phyloP scores from a whole-genome alignment of 176 grass and related monocot species.

The Musa acuminata region DNA sequence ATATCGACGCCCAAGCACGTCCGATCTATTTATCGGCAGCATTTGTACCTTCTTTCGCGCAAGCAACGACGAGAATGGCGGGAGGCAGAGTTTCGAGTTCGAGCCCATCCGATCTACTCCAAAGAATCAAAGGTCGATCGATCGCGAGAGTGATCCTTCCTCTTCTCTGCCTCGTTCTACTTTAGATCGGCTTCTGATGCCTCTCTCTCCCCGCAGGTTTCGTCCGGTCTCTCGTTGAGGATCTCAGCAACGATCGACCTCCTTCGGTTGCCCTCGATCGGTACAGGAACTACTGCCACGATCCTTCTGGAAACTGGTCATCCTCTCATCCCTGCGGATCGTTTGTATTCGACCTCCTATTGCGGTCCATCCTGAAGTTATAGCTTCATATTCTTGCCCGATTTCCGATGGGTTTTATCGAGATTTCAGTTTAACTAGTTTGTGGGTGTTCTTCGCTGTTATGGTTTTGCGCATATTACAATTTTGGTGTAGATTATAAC shows the following conservation, averaged over 20 bases:
- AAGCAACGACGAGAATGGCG: conserved; percentile 1
- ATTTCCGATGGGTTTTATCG: neutral
- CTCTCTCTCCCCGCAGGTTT: conserved; percentile 27
- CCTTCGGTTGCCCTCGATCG: conserved; percentile 54
- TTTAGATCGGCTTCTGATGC: neutral
- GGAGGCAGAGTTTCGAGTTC: neutral
- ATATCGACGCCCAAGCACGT: neutral
- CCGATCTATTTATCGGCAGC: neutral
- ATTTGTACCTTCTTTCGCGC: neutral
- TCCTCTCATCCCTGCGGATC: conserved; percentile 4
- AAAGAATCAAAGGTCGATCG: neutral
- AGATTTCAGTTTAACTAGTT: neutral
- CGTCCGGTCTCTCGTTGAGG: conserved; percentile 40
- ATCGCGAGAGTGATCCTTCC: too few relatives aligned
- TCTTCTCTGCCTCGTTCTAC: neutral
- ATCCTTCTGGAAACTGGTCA: conserved; percentile 22
- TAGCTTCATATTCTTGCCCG: neutral
- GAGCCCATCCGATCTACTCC: conserved; percentile 2
- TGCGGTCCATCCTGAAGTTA: neutral
- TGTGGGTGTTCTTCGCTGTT: neutral
- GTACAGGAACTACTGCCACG: conserved; percentile 64
- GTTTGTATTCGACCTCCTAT: neutral
- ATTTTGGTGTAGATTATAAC: neutral
- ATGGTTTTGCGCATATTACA: neutral
- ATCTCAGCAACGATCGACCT: conserved; percentile 36